These are phyloP conservation scores for Trichophyton simii DNA, from an alignment of 2,329 filamentous ascomycete genomes.

Conservation along the genomic window DNA sequence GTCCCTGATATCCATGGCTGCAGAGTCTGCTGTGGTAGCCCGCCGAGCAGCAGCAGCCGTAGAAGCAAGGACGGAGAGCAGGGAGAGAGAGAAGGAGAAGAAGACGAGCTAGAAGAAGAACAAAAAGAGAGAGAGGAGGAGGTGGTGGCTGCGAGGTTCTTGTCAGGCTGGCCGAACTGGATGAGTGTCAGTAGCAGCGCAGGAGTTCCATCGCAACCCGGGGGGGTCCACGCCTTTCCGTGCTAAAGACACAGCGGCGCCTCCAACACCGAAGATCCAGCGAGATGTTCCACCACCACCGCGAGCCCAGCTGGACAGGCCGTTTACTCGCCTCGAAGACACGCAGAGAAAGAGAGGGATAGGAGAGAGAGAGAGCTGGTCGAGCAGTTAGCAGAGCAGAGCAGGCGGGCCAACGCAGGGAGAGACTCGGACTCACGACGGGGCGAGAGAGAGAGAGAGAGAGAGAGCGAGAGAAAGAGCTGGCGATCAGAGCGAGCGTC, in stretches of 20 bases:
- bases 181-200: neutral
- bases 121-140: neutral
- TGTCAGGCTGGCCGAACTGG: neutral
- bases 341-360: neutral
- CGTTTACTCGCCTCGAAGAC: neutral
- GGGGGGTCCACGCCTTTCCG: neutral
- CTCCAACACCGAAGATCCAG: no score
- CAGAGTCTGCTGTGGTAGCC: neutral
- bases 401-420: neutral
- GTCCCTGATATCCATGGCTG: slow-evolving; percentile 1
- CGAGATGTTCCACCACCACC: no score
- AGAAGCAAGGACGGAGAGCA: neutral
- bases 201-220: neutral
- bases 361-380: neutral
- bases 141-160: neutral
- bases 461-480: no score
- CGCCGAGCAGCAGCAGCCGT: no score
- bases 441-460: no score
- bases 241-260: neutral
- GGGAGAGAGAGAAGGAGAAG: neutral
- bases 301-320: neutral
- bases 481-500: neutral
- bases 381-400: neutral
- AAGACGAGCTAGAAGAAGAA: neutral
- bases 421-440: neutral